Evolutionary conservation across 2,329 filamentous ascomycete genomes (phyloP), one percentile per base, ranked within the genome.

Genomic region (Geosmithia morbida): DNA sequence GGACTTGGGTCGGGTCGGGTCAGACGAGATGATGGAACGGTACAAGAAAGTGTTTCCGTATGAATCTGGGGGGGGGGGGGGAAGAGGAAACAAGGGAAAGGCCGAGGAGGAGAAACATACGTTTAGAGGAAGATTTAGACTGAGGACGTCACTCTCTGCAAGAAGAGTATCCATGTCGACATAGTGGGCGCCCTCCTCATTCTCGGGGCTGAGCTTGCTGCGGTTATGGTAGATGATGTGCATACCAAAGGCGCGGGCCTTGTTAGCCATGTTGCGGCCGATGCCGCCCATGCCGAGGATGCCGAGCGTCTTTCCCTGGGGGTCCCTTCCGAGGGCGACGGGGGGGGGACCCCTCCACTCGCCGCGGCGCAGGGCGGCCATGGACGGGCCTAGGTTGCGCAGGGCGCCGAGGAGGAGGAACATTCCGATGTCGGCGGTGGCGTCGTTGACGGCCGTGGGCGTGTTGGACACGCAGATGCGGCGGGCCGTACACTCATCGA

Each of bases 201-300:
- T 51, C 48, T 81, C 77, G 1, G 72, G 67, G 17, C 64, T 66
- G 52, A 92, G 62, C 55, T 69, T 63, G 1, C 66, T 74, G 7
- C 87, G 77, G 60, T 92, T 92, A 57, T 87, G 71, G 57, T 94
- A 92, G 45, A 81, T 72, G 13, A 85, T 71, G 42, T 64, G 73
- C 83, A 92, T 88, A 11, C 81, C 84, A 58, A 94, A 89, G 0
- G 72, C 83, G 47, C 76, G 71, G 2, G 81, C 83, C 63, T 88
- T 88, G 59, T 69, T 75, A 59, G 83, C 85, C 55, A 92, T 64
- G 57, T 87, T 87, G 37, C 82, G 70, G 1, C 87, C 87, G 51
- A 94, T 92, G 2, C 87, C 85, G 18, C 87, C 87, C 85, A 92
- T 90, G 7, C 87, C 87, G 41, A 94, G 61, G 50, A 94, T 87